phyloP scores from a whole-genome alignment of 495 filamentous ascomycete species.

The Rusavskia elegans region DNA sequence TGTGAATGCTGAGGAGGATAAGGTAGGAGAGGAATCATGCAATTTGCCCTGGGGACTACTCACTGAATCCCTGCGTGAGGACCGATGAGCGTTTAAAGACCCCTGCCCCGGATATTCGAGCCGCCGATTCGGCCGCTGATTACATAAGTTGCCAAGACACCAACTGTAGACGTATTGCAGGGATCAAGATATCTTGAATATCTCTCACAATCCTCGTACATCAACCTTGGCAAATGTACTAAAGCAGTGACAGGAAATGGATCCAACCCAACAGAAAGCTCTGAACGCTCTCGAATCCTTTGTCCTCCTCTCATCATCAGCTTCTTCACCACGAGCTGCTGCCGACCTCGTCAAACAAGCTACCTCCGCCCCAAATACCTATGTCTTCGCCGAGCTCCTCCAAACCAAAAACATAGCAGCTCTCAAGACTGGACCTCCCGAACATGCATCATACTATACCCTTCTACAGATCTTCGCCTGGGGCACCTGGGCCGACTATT shows the following conservation, averaged over 20 bases:
- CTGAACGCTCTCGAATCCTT: slow-evolving; percentile 81
- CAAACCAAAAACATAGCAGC: slow-evolving; percentile 66
- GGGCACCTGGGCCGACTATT: slow-evolving; percentile 73
- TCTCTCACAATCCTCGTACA: too few relatives aligned
- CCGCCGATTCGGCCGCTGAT: too few relatives aligned
- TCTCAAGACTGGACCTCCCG: slow-evolving; percentile 35
- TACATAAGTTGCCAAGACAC: too few relatives aligned
- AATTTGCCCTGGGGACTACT: too few relatives aligned
- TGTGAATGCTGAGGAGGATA: too few relatives aligned
- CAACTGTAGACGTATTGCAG: too few relatives aligned
- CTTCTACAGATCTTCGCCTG: slow-evolving; percentile 86
- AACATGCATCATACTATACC: slow-evolving; percentile 42
- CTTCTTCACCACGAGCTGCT: slow-evolving; percentile 66
- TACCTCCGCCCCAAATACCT: slow-evolving; percentile 75
- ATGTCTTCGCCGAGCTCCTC: slow-evolving; percentile 88
- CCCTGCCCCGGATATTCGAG: too few relatives aligned
- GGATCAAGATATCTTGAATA: too few relatives aligned
- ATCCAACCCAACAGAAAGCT: slow-evolving; percentile 58
- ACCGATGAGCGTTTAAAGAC: too few relatives aligned
- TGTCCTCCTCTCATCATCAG: slow-evolving; percentile 72
- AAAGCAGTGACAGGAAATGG: slow-evolving; percentile 38
- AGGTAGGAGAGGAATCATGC: too few relatives aligned
- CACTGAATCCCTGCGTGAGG: too few relatives aligned
- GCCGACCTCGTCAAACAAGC: slow-evolving; percentile 78
- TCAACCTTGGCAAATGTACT: too few relatives aligned